phyloP scores from a whole-genome alignment of 164 flowering plant species.

The Chimonanthus salicifolius region DNA sequence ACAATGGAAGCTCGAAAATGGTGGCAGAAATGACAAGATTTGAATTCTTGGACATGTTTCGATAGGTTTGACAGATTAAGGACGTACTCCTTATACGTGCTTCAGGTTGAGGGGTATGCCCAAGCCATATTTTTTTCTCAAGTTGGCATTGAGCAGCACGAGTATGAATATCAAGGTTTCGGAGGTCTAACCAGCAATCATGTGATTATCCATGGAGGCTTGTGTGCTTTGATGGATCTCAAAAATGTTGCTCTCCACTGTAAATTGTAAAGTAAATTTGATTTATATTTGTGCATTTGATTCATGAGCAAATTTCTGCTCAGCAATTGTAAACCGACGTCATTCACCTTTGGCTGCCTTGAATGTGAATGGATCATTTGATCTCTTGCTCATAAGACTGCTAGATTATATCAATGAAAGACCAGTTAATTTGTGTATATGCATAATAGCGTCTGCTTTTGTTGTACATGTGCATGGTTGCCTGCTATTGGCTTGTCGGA shows the following conservation, averaged over 20 bases:
- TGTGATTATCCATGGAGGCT: not conserved
- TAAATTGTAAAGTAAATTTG: not conserved
- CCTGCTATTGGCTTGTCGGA: too few relatives aligned
- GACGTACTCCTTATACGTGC: not conserved
- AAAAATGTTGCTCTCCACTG: not conserved
- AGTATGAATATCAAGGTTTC: not conserved
- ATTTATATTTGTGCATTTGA: too few relatives aligned
- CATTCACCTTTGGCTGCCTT: too few relatives aligned
- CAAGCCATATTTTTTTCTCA: not conserved
- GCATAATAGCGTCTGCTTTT: too few relatives aligned
- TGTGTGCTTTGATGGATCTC: not conserved
- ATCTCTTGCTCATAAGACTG: too few relatives aligned
- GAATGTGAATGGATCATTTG: too few relatives aligned
- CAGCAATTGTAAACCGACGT: too few relatives aligned
- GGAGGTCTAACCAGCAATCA: not conserved
- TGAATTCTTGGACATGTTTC: not conserved
- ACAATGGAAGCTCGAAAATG: constrained; percentile 78
- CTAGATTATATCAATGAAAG: too few relatives aligned
- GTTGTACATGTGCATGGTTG: too few relatives aligned
- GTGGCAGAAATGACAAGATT: constrained; percentile 62
- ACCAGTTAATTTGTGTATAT: too few relatives aligned
- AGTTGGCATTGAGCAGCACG: not conserved
- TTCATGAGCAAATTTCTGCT: not conserved
- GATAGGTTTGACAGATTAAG: not conserved
- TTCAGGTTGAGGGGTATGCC: not conserved